phyloP scores from a whole-genome alignment of 2,329 filamentous ascomycete genomes.

The Sordariomycetes sp. region DNA sequence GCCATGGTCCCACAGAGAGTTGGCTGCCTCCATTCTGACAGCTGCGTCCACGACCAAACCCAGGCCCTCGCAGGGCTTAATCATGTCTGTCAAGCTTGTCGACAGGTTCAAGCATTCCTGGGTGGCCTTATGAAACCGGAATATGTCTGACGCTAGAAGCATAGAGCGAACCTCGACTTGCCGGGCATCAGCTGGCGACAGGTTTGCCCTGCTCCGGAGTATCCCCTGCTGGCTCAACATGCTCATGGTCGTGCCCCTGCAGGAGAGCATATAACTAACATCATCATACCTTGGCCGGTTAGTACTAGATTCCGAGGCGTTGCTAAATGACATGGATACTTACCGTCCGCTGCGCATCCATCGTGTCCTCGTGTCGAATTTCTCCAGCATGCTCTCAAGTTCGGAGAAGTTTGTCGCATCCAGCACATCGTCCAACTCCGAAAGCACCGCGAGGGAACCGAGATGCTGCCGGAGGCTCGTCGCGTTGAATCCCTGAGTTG shows the following conservation, averaged over 20 bases:
- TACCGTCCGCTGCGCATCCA: constrained; percentile 83
- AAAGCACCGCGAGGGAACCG: constrained; percentile 58
- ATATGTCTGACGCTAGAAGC: constrained; percentile 62
- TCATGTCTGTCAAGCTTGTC: constrained; percentile 70
- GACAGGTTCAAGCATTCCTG: constrained; percentile 83
- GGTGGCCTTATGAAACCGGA: constrained; percentile 67
- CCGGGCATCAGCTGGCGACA: constrained; percentile 54
- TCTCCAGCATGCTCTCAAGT: constrained; percentile 48
- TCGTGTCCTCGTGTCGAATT: constrained; percentile 52
- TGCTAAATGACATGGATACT: constrained; percentile 16
- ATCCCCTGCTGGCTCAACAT: constrained; percentile 61
- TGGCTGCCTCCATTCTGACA: constrained; percentile 73
- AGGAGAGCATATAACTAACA: constrained; percentile 70
- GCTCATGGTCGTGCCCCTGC: constrained; percentile 72
- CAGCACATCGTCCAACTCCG: constrained; percentile 73
- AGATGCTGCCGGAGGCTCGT: constrained; percentile 43
- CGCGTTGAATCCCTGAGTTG: constrained; percentile 35
- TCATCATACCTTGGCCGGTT: constrained; percentile 52
- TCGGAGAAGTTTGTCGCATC: constrained; percentile 48
- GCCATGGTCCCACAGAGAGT: constrained; percentile 87
- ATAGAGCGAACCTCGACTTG: constrained; percentile 69
- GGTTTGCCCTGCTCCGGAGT: constrained; percentile 48
- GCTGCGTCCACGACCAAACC: constrained; percentile 69
- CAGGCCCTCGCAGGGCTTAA: constrained; percentile 56
- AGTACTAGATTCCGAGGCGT: background rate